A percentile compares a stretch with the other conserved stretches of the same genome.
These are phyloP conservation scores for Alternaria consortialis DNA, from an alignment of 2,329 filamentous ascomycete species.

Conservation along the genomic window DNA sequence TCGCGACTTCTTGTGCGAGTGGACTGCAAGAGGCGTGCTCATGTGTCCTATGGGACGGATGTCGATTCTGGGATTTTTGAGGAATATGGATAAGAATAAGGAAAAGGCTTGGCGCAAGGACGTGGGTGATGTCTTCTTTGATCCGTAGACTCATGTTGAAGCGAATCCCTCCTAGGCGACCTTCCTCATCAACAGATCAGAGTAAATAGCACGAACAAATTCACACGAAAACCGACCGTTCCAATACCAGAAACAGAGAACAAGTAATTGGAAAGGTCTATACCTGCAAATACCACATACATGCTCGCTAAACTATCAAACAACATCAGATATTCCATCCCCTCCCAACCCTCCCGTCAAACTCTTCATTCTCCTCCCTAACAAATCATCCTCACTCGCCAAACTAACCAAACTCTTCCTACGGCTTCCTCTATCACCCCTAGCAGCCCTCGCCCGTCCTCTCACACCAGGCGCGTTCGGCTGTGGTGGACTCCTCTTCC, in stretches of 20 bases:
- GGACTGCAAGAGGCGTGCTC: slow-evolving; percentile 21
- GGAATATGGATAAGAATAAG: slow-evolving; percentile 15
- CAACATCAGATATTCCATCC: slow-evolving; percentile 19
- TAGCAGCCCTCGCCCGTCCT: slow-evolving; percentile 36
- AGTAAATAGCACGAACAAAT: too few species aligned
- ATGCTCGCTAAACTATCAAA: not conserved
- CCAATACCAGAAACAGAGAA: too few species aligned
- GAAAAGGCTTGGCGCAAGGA: slow-evolving; percentile 19
- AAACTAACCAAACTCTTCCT: slow-evolving; percentile 56
- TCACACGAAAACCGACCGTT: too few species aligned
- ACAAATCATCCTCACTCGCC: slow-evolving; percentile 59
- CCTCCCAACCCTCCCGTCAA: slow-evolving; percentile 55
- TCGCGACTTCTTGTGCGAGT: slow-evolving; percentile 20
- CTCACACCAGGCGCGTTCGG: not conserved
- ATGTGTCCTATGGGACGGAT: slow-evolving; percentile 5
- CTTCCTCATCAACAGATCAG: too few species aligned
- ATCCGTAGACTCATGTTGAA: not conserved
- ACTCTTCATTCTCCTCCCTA: slow-evolving; percentile 59
- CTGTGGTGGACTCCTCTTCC: slow-evolving; percentile 32
- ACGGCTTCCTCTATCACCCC: slow-evolving; percentile 38
- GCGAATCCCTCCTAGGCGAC: too few species aligned
- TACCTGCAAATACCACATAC: not conserved
- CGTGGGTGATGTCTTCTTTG: slow-evolving; percentile 3
- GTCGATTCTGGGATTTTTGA: slow-evolving; percentile 14
- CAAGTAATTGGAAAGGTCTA: not conserved